Base-by-base conservation (phyloP, 108 stramenopile species). In the Cyclotella sp. region DNA sequence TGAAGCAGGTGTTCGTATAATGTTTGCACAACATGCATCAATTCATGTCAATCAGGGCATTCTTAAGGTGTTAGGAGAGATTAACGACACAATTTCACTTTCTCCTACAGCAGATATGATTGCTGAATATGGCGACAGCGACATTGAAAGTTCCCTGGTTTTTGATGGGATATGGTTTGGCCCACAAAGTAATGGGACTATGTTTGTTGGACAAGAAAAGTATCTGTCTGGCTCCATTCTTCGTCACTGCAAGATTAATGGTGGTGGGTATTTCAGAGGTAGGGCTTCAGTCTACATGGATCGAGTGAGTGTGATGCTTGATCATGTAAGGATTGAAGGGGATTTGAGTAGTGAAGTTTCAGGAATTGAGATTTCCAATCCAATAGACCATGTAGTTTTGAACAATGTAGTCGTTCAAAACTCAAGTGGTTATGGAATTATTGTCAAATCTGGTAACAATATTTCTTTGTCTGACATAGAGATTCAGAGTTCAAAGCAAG, bases 1-100 rank as follows among this genome's bases (percentile, higher is more conserved):
- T 40, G 49, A 72, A 45, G 13, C 72, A 42, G 72, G 72, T 15
- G 72, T 72, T 26, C 72, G 43, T 22, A 61, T 72, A 29, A 62
- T 62, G 44, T 72, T 72, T 62, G 46, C 60, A 7, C 8, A 40
- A 41, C 44, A 62, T 49, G 72, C 72, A 18, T 60, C 60, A 7
- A 72, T 72, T 42, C 72, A 34, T 22, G 72, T 72, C 26, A 40
- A 72, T 46, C 28, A 72, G 8, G 72, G 72, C 9, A 29, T 44
- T 10, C 60, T 72, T 13, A 72, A 72, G 21, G 60, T 72, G 18
- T 15, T 39, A 9, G 72, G 72, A 22, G 21, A 42, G 9, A 29
- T 9, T 7, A 16, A 60, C 26, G 45, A 60, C 28, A 10, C 51
- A 29, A 39, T 72, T 6, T 9, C 18, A 8, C 52, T 72, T 40